These are phyloP conservation scores for Metschnikowia reukaufii DNA, from an alignment of 805 yeast genomes.

Conservation along the genomic window DNA sequence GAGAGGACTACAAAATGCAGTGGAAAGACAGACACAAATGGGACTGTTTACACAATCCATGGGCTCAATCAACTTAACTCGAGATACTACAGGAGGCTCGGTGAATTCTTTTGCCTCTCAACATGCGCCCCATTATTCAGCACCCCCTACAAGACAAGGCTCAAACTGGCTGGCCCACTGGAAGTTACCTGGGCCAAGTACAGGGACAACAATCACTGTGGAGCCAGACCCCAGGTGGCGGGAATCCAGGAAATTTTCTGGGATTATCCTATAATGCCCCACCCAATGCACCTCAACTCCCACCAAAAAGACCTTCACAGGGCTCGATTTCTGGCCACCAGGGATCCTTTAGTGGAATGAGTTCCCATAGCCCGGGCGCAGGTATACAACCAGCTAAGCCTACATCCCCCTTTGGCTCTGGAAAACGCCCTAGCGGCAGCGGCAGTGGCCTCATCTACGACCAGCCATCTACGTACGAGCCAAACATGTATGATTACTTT, in stretches of 20 bases:
- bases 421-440: not conserved
- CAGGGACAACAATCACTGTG: not conserved
- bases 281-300: slow-evolving; percentile 17
- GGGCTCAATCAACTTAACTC: slow-evolving; percentile 11
- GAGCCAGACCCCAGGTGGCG: not conserved
- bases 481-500: slow-evolving; percentile 46
- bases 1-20: slow-evolving; percentile 23
- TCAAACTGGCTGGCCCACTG: not conserved
- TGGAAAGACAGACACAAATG: slow-evolving; percentile 20
- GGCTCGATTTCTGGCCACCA: not conserved
- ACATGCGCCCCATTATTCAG: slow-evolving; percentile 1
- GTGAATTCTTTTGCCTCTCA: not conserved
- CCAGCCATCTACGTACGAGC: slow-evolving; percentile 47
- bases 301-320: slow-evolving; percentile 25
- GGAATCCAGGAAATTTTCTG: not conserved
- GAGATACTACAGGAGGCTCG: slow-evolving; percentile 9
- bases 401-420: not conserved
- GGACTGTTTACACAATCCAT: slow-evolving; percentile 10
- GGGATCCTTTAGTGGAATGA: not conserved
- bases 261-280: not conserved
- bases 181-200: not conserved
- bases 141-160: slow-evolving; percentile 1
- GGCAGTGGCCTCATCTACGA: slow-evolving; percentile 26
- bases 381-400: slow-evolving; percentile 3
- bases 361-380: slow-evolving; percentile 1